These are phyloP conservation scores for Pseudovirgaria hyperparasitica DNA, from an alignment of 2,329 filamentous ascomycete genomes.

Conservation along the genomic window DNA sequence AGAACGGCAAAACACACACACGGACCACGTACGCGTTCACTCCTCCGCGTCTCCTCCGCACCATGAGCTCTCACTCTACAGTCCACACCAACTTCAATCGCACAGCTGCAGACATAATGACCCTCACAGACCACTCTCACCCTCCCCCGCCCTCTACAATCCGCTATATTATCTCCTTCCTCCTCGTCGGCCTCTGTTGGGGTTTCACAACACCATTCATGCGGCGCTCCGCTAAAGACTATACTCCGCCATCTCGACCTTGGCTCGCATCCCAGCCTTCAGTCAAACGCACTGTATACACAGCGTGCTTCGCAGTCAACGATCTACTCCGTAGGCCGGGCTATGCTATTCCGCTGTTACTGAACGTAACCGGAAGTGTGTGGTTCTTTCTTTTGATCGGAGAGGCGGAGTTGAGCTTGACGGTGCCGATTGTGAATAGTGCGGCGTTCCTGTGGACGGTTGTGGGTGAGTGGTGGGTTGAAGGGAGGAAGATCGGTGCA, in stretches of 20 bases:
- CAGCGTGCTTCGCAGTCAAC: slow-evolving; percentile 58
- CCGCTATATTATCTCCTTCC: slow-evolving; percentile 79
- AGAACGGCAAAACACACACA: no score
- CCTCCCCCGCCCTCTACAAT: slow-evolving; percentile 35
- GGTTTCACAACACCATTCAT: slow-evolving; percentile 85
- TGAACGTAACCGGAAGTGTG: slow-evolving; percentile 85
- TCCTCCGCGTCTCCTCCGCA: no score
- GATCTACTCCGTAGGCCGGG: slow-evolving; percentile 70
- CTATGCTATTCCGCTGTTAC: slow-evolving; percentile 71
- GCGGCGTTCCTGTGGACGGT: slow-evolving; percentile 94
- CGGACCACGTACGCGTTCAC: no score
- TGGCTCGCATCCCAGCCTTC: slow-evolving; percentile 31
- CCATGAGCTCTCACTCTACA: no score
- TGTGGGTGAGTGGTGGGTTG: slow-evolving; percentile 87
- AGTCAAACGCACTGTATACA: slow-evolving; percentile 48
- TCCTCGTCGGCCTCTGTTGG: slow-evolving; percentile 86
- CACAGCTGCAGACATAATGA: slow-evolving; percentile 12
- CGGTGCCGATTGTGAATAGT: slow-evolving; percentile 89
- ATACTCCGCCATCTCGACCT: slow-evolving; percentile 40
- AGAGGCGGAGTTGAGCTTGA: slow-evolving; percentile 86
- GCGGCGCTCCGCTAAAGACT: slow-evolving; percentile 66
- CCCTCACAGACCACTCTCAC: slow-evolving; percentile 12
- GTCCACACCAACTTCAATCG: not conserved
- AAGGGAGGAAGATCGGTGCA: slow-evolving; percentile 76
- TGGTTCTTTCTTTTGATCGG: slow-evolving; percentile 97